Evolutionary conservation across 2,329 filamentous ascomycete species (phyloP), one percentile per base, ranked within the genome.

Genomic region (Colletotrichum nymphaeae): DNA sequence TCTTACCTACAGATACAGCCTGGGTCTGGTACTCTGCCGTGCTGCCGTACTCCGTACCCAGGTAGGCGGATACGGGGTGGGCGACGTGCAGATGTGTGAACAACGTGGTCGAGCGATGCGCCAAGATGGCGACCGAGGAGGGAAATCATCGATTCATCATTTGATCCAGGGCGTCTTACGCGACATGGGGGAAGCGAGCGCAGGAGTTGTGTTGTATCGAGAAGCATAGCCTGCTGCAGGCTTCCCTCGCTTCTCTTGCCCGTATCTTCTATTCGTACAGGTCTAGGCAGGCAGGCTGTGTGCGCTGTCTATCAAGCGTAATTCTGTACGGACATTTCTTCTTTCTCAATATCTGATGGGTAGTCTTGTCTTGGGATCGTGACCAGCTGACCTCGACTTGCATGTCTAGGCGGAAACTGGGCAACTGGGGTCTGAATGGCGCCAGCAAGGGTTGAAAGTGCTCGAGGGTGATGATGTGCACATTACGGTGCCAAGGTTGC

Each of bases 301-400:
- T 49, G 19, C n/a, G 19, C 42, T 49, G 42, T n/a, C 19, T 49
- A 46, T 19, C 5, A 49, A 9, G 6, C 16, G 19, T 9, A n/a
- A 0, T 19, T 0, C 2, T 16, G 24, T 16, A 24, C 22, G 19
- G 37, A 28, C 7, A 8, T 46, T 37, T 30, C 53, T 58, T 66
- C 11, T 7, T 67, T 32, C 37, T 35, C 57, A n/a, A 8, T 37
- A 28, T 46, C 42, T 49, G 5, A 6, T 49, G 28, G 28, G 42
- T 30, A 24, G 59, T 66, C 32, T 32, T 67, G 53, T 49, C 65
- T n/a, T n/a, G 37, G 32, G 26, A 19, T 52, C 46, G 59, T 35
- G 65, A 59, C 30, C 59, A 72, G 69, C 69, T 72, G 69, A 72
- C 69, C 65, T 53, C 53, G 59, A 64, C 53, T 60, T 69, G 69